Evolutionary conservation across 352 stramenopile genomes (phyloP), one percentile per base, ranked within the genome.

Genomic region (Pythium diclinum): DNA sequence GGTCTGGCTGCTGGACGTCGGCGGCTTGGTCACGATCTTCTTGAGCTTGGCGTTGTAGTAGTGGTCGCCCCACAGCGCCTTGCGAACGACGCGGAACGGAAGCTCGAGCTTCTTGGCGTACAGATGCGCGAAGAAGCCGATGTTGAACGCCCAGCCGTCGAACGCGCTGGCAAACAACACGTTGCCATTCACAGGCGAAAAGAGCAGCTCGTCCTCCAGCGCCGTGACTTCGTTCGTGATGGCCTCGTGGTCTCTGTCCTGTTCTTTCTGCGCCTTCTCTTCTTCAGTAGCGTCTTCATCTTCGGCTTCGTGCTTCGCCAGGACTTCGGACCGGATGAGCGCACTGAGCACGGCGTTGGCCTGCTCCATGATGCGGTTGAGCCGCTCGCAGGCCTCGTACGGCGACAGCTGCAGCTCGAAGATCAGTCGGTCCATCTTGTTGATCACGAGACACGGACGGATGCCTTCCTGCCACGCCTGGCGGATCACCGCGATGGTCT

Each of bases 391-490:
- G 7, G 94, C 92, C 65, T 99, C 95, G 21, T 78, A 79, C 2
- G 90, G 78, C 38, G 87, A 94, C 47, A 98, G 87, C 59, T 96
- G 89, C 28, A 98, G 75, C 73, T 98, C 92, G 16, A 91, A 89
- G 71, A 97, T 96, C 30, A 99, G 75, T 11, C 97, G 85, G 76
- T 99, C 97, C 61, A 99, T 89, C 74, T 99, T 99, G 75, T 99
- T 99, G 63, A 99, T 89, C 17, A 99, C 90, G 25, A 99, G 83
- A 63, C 97, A 95, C 7, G 94, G 92, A 4, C 94, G 87, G 56
- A 98, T 89, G 46, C 96, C 85, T 73, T 99, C 94, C 33, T 93
- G 74, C 79, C 95, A 97, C 32, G 96, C 96, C 78, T 98, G 93
- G 23, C 94, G 84, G 36, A 99, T 81, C 2, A 99, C 91, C 4